Evolutionary conservation across 768 basidiomycete species (phyloP).

Genomic region (Boletus sp.): DNA sequence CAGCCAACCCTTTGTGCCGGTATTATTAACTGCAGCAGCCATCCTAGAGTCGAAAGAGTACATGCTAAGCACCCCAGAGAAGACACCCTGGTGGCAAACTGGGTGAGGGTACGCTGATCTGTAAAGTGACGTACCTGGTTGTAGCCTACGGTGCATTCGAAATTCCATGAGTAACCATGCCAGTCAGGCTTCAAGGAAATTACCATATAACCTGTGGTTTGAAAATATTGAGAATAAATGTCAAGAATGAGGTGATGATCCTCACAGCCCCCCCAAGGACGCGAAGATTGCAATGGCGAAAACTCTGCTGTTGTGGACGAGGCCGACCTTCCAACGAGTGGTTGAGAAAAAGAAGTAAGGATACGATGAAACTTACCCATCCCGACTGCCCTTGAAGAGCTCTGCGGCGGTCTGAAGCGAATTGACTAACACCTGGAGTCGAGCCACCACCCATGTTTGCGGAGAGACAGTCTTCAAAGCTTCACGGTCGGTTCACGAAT

Average conservation of each 20-base stretch:
- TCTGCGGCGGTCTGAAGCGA: constrained; percentile 47
- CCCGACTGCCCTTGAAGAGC: constrained; percentile 64
- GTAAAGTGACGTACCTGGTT: constrained; percentile 48
- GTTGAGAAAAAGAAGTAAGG: not conserved
- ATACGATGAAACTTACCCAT: constrained; percentile 45
- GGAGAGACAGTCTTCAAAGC: not conserved
- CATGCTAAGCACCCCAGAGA: constrained; percentile 71
- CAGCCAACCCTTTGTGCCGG: constrained; percentile 65
- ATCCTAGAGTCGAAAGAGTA: constrained; percentile 51
- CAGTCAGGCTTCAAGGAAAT: constrained; percentile 18
- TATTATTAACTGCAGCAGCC: constrained; percentile 50
- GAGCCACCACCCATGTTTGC: constrained; percentile 47
- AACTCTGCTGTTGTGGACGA: constrained; percentile 63
- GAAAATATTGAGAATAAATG: not conserved
- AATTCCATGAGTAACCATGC: not conserved
- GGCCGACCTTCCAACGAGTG: constrained; percentile 41
- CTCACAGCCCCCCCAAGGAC: constrained; percentile 73
- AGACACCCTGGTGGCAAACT: constrained; percentile 54
- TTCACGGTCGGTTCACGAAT: not conserved
- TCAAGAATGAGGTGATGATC: constrained; percentile 7
- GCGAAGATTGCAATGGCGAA: constrained; percentile 75
- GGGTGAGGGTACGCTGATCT: not conserved
- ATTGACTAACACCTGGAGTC: constrained; percentile 24
- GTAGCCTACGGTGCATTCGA: constrained; percentile 44
- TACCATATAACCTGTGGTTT: constrained; percentile 58